Evolutionary conservation across 2,329 filamentous ascomycete genomes (phyloP).

Genomic region (Plenodomus biglobosus): DNA sequence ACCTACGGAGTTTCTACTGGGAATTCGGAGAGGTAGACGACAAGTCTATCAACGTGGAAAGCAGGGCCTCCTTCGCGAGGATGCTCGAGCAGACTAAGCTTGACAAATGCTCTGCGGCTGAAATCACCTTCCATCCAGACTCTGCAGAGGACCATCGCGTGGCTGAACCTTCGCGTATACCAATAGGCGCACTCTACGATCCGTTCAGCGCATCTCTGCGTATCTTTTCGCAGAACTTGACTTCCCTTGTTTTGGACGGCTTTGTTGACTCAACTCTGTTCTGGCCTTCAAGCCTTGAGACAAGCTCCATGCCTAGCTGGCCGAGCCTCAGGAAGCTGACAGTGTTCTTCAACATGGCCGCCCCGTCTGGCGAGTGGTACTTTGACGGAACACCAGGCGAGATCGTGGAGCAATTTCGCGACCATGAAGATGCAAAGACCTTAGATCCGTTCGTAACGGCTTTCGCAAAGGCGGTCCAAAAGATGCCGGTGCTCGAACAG

Average conservation of each 20-base stretch:
- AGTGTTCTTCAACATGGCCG: constrained; percentile 4
- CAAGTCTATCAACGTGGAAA: neutral
- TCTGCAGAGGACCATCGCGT: neutral
- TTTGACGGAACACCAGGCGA: constrained; percentile 8
- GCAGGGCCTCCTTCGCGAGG: neutral
- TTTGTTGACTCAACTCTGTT: constrained; percentile 1
- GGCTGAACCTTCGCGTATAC: neutral
- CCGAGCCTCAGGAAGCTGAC: neutral
- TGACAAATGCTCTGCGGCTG: neutral
- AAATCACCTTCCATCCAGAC: neutral
- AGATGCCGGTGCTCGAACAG: constrained; percentile 11
- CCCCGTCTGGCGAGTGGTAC: constrained; percentile 9
- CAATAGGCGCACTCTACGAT: constrained; percentile 1
- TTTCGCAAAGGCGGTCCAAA: constrained; percentile 16
- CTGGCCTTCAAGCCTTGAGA: constrained; percentile 4
- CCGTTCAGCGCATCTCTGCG: constrained; percentile 2
- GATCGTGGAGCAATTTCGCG: constrained; percentile 4
- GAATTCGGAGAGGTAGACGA: constrained; percentile 1
- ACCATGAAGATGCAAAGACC: constrained; percentile 8
- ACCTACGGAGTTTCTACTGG: neutral
- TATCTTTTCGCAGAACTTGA: constrained; percentile 1
- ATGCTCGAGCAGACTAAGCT: constrained; percentile 2
- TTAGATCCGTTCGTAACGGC: constrained; percentile 12
- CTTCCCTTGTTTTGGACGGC: neutral
- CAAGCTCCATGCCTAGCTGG: constrained; percentile 1